Percentiles rank a stretch among this genome's conserved stretches.
Conservation (phyloP, 176 grass and related monocot genomes). For the Phoenix dactylifera region DNA sequence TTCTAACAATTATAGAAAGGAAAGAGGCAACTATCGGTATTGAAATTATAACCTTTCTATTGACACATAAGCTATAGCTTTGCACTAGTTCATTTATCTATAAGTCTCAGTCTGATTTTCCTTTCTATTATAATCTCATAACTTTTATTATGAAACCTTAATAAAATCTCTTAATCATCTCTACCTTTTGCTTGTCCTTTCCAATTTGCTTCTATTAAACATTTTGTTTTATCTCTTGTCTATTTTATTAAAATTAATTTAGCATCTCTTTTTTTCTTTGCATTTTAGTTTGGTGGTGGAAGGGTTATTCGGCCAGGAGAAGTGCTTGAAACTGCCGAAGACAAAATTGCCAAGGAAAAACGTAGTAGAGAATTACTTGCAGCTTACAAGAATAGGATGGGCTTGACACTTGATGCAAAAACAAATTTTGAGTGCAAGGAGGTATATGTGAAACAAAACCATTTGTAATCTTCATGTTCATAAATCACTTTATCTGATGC, state of each 20-base stretch:
- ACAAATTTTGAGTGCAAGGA: constrained; percentile 43
- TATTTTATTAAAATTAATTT: not conserved
- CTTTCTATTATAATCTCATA: too few species aligned
- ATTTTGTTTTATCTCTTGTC: not conserved
- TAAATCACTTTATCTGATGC: too few species aligned
- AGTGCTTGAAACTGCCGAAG: constrained; percentile 38
- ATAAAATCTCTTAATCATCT: too few species aligned
- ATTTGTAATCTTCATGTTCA: too few species aligned
- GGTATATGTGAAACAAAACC: constrained; percentile 27
- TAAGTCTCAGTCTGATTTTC: too few species aligned
- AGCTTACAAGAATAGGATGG: constrained; percentile 44
- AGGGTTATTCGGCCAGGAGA: constrained; percentile 54
- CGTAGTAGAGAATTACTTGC: constrained; percentile 42
- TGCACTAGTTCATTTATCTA: too few species aligned
- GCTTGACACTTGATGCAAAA: constrained; percentile 39
- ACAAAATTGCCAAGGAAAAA: constrained; percentile 45
- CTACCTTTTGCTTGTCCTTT: too few species aligned
- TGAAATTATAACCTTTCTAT: too few species aligned
- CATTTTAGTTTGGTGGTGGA: constrained; percentile 55
- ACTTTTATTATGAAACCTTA: too few species aligned
- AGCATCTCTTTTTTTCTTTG: not conserved
- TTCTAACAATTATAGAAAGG: too few species aligned
- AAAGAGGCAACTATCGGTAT: too few species aligned
- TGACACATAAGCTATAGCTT: too few species aligned
- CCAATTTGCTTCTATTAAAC: not conserved